phyloP scores from a whole-genome alignment of 108 stramenopile species.

The Asterionellopsis glacialis region DNA sequence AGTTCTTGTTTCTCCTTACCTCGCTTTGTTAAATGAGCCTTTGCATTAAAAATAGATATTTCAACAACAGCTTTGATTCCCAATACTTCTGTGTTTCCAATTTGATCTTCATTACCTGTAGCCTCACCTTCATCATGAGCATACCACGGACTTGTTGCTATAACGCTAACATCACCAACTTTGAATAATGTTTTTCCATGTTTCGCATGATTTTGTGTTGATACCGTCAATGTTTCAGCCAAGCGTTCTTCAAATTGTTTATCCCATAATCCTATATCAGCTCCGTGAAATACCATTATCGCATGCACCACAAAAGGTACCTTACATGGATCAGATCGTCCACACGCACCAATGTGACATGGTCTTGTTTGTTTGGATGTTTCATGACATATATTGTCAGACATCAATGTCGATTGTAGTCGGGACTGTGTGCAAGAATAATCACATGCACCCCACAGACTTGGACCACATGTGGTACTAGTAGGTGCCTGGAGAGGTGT shows the following conservation, averaged over 20 bases:
- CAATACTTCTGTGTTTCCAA: too few species aligned
- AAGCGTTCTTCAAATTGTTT: constrained; percentile 3
- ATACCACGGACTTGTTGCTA: too few species aligned
- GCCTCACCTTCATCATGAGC: too few species aligned
- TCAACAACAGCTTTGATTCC: too few species aligned
- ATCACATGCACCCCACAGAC: constrained; percentile 69
- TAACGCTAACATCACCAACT: too few species aligned
- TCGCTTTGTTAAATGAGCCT: too few species aligned
- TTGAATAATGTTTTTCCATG: too few species aligned
- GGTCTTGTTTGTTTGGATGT: constrained; percentile 36
- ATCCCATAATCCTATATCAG: constrained; percentile 9
- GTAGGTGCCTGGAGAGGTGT: constrained; percentile 11
- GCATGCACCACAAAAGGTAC: constrained; percentile 71
- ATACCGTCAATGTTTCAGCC: too few species aligned
- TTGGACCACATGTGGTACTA: constrained; percentile 18
- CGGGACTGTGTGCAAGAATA: constrained; percentile 58
- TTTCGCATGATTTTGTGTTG: too few species aligned
- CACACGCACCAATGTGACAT: constrained; percentile 71
- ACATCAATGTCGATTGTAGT: constrained; percentile 22
- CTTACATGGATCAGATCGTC: constrained; percentile 60
- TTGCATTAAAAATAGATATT: too few species aligned
- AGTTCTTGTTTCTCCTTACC: too few species aligned
- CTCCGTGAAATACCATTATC: constrained; percentile 54
- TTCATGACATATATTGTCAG: constrained; percentile 59
- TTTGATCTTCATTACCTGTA: too few species aligned